phyloP scores from a whole-genome alignment of 225 moss, liverwort and hornwort genomes.

The Pseudisothecium myosuroides region DNA sequence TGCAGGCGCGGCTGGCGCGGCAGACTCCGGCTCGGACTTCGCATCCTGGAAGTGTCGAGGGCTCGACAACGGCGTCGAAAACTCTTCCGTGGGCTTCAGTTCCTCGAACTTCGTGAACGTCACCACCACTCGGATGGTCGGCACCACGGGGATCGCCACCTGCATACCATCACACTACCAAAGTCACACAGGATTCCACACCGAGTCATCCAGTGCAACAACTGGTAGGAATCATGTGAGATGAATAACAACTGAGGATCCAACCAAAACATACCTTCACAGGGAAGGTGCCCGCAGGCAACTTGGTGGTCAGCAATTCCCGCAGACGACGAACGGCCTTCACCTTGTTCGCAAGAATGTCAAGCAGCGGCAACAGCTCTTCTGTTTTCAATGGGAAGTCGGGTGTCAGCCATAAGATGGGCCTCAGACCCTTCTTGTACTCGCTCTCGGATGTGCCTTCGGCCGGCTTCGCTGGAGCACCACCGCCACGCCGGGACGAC shows the following conservation, averaged over 20 bases:
- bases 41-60: constrained; percentile 88
- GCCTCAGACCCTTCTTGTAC: constrained; percentile 93
- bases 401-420: constrained; percentile 89
- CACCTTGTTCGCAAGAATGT: constrained; percentile 96
- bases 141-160: constrained; percentile 98
- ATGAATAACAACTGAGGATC: no score
- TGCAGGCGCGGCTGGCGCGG: not conserved
- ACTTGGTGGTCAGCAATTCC: constrained; percentile 83
- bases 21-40: constrained; percentile 23
- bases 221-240: not conserved
- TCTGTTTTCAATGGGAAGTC: constrained; percentile 92
- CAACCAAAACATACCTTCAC: constrained; percentile 54
- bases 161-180: not conserved
- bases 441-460: constrained; percentile 78
- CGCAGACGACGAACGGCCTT: constrained; percentile 89
- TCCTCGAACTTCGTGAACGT: constrained; percentile 99
- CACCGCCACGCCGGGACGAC: constrained; percentile 23
- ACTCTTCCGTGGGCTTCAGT: constrained; percentile 76
- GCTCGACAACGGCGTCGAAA: constrained; percentile 89
- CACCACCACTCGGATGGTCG: constrained; percentile 92
- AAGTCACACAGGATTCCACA: not conserved
- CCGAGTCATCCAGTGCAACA: not conserved
- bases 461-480: constrained; percentile 12
- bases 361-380: constrained; percentile 80
- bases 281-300: constrained; percentile 81